A percentile compares a stretch with the other conserved stretches of the same genome.
Evolutionary conservation across 2,329 filamentous ascomycete species (phyloP).

Genomic region (Hymenoscyphus linearis): DNA sequence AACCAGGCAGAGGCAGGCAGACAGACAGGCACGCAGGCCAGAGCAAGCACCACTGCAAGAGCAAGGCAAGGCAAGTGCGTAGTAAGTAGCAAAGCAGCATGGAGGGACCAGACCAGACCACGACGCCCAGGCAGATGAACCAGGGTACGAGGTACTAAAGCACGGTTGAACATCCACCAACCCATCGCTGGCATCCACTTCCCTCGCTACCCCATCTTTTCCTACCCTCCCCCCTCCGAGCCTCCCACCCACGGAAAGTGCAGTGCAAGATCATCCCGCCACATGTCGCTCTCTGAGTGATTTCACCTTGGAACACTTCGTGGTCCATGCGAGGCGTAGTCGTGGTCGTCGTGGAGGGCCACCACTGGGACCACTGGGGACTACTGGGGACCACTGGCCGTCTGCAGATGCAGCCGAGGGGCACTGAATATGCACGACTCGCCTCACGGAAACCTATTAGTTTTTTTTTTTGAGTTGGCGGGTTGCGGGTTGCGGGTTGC

Average conservation of each 20-base stretch:
- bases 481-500: too few species aligned
- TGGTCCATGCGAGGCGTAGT: neutral
- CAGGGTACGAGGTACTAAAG: too few species aligned
- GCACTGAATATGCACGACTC: constrained; percentile 4
- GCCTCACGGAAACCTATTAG: constrained; percentile 2
- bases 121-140: neutral
- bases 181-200: neutral
- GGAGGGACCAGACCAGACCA: too few species aligned
- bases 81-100: too few species aligned
- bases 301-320: neutral
- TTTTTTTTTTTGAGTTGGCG: too few species aligned
- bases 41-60: too few species aligned
- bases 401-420: neutral
- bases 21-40: too few species aligned
- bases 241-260: too few species aligned
- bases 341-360: neutral
- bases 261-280: constrained; percentile 13
- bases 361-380: neutral
- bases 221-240: neutral
- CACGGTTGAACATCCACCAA: neutral
- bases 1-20: too few species aligned
- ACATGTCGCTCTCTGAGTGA: constrained; percentile 21
- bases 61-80: too few species aligned
- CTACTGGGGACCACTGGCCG: constrained; percentile 7
- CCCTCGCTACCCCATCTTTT: constrained; percentile 8